phyloP scores from a whole-genome alignment of 306 rosid species.

The Dalbergia cultrata region DNA sequence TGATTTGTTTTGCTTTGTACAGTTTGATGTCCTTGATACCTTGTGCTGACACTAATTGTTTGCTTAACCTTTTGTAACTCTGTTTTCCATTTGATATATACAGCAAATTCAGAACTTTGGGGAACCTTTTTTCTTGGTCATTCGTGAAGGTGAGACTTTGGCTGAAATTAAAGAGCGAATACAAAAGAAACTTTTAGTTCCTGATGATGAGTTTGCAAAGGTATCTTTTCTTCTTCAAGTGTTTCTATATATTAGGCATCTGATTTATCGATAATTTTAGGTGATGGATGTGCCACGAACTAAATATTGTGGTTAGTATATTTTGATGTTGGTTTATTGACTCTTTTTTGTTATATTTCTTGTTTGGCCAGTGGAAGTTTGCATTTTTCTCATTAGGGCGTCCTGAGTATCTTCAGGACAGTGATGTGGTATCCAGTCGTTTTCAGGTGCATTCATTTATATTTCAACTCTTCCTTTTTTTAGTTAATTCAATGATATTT shows the following conservation, averaged over 20 bases:
- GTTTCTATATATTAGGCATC: conserved; percentile 6
- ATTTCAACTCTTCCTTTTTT: background rate
- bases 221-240: conserved; percentile 48
- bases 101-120: conserved; percentile 95
- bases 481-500: conserved; percentile 10
- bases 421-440: conserved; percentile 77
- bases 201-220: conserved; percentile 91
- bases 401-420: conserved; percentile 90
- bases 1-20: conserved; percentile 35
- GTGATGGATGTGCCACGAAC: conserved; percentile 20
- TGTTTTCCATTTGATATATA: conserved; percentile 37
- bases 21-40: conserved; percentile 18
- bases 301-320: background rate
- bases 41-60: background rate
- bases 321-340: conserved; percentile 30
- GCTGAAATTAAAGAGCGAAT: conserved; percentile 74
- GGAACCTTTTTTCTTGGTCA: conserved; percentile 93
- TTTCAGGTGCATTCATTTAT: conserved; percentile 70
- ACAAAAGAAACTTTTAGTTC: conserved; percentile 82
- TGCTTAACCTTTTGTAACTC: background rate
- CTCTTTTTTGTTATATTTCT: conserved; percentile 5
- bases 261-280: conserved; percentile 26
- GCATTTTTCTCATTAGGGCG: conserved; percentile 91
- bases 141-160: conserved; percentile 83
- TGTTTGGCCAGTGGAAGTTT: conserved; percentile 81